Conservation (phyloP, 805 yeast genomes). For the Candida coquimbonensis region DNA sequence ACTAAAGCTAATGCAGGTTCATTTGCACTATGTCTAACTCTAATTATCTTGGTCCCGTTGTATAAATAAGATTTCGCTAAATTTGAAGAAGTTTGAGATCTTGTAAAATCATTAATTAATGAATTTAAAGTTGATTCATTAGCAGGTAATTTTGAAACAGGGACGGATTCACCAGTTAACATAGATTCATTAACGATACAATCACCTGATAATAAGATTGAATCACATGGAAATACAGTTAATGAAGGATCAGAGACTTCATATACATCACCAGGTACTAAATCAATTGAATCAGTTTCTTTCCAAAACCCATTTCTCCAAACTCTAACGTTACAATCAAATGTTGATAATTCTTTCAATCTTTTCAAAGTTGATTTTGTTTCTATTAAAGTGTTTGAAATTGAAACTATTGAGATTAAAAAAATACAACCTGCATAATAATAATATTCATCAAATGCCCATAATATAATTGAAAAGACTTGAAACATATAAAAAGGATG, state of each 20-base stretch:
- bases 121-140: slow-evolving; percentile 51
- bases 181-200: slow-evolving; percentile 96
- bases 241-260: slow-evolving; percentile 87
- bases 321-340: slow-evolving; percentile 78
- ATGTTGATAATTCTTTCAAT: slow-evolving; percentile 64
- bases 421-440: slow-evolving; percentile 93
- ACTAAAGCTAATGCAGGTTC: slow-evolving; percentile 76
- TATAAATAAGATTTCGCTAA: slow-evolving; percentile 72
- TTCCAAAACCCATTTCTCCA: slow-evolving; percentile 93
- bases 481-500: slow-evolving; percentile 97
- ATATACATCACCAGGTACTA: slow-evolving; percentile 94
- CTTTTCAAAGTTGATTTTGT: slow-evolving; percentile 70
- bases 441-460: slow-evolving; percentile 90
- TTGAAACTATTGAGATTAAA: slow-evolving; percentile 74
- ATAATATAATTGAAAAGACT: slow-evolving; percentile 80
- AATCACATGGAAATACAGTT: slow-evolving; percentile 77
- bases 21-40: slow-evolving; percentile 60
- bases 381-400: slow-evolving; percentile 76
- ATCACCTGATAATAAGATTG: slow-evolving; percentile 81
- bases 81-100: slow-evolving; percentile 50
- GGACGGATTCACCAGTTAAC: slow-evolving; percentile 98
- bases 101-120: slow-evolving; percentile 48
- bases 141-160: slow-evolving; percentile 78
- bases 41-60: slow-evolving; percentile 83
- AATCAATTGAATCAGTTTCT: slow-evolving; percentile 62